Conservation (phyloP, 192 early-diverging fungal species). For the Diversispora epigaea region DNA sequence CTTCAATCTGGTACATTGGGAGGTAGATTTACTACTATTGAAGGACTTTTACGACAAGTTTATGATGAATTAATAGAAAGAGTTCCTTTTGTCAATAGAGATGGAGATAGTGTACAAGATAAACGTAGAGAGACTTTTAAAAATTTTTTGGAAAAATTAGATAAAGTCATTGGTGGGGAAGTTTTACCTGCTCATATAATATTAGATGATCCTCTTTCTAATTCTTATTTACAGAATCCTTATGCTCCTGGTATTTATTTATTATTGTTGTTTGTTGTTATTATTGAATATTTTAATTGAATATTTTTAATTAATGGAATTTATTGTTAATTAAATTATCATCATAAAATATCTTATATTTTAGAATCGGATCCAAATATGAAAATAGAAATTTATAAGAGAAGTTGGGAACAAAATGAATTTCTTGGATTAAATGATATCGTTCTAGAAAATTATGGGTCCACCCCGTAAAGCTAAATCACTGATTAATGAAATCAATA, state of each 20-base stretch:
- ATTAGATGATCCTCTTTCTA: slow-evolving; percentile 87
- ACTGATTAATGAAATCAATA: not conserved
- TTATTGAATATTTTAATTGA: not conserved
- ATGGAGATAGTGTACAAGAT: slow-evolving; percentile 65
- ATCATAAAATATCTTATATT: no score
- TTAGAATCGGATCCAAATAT: slow-evolving; percentile 86
- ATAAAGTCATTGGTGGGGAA: slow-evolving; percentile 62
- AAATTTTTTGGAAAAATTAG: slow-evolving; percentile 69
- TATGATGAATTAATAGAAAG: slow-evolving; percentile 76
- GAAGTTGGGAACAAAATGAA: slow-evolving; percentile 88
- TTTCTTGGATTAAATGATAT: slow-evolving; percentile 88
- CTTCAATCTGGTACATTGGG: slow-evolving; percentile 86
- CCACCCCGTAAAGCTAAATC: not conserved
- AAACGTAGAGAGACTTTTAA: slow-evolving; percentile 59
- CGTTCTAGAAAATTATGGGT: slow-evolving; percentile 65
- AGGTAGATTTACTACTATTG: slow-evolving; percentile 93
- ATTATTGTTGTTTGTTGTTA: not conserved
- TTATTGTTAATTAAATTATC: no score
- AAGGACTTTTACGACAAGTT: slow-evolving; percentile 87
- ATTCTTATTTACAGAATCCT: slow-evolving; percentile 89
- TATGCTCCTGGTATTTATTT: slow-evolving; percentile 68
- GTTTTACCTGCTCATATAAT: slow-evolving; percentile 57
- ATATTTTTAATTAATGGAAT: slow-evolving; percentile 32
- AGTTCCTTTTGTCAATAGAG: slow-evolving; percentile 69
- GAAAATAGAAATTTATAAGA: slow-evolving; percentile 79